A percentile compares a stretch with the other conserved stretches of the same genome.
phyloP scores from a whole-genome alignment of 345 rosid species.

The Alliaria petiolata region DNA sequence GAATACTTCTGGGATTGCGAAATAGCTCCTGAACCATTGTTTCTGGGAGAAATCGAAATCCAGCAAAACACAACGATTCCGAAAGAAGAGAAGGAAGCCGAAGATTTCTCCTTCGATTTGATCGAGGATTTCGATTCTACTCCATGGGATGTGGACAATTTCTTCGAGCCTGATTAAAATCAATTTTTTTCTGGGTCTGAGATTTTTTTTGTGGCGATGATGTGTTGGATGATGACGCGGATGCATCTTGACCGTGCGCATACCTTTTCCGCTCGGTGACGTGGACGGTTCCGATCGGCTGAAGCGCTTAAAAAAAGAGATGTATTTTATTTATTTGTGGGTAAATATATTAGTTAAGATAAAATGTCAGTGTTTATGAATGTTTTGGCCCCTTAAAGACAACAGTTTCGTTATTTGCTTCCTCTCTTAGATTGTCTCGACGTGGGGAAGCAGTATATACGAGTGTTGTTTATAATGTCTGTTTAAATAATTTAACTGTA shows the following conservation, averaged over 20 bases:
- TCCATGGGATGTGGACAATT: slow-evolving; percentile 62
- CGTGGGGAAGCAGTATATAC: not conserved
- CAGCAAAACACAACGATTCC: not conserved
- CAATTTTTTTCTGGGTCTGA: not conserved
- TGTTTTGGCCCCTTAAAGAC: not conserved
- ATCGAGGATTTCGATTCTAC: slow-evolving; percentile 52
- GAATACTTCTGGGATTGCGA: slow-evolving; percentile 39
- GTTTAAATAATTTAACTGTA: not conserved
- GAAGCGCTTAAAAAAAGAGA: not conserved
- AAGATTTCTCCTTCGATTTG: slow-evolving; percentile 32
- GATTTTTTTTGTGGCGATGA: slow-evolving; percentile 13
- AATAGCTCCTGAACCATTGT: slow-evolving; percentile 41
- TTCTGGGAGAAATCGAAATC: slow-evolving; percentile 40
- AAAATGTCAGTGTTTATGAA: slow-evolving; percentile 1
- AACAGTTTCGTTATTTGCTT: slow-evolving; percentile 11
- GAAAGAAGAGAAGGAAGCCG: not conserved
- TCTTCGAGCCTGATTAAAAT: slow-evolving; percentile 28
- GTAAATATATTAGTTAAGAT: slow-evolving; percentile 9
- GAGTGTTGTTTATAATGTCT: not conserved
- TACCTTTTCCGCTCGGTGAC: not conserved
- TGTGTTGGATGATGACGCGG: slow-evolving; percentile 9
- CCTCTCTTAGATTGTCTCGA: not conserved
- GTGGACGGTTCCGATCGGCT: slow-evolving; percentile 10
- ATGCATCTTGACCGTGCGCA: not conserved
- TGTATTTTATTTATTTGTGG: slow-evolving; percentile 5